Evolutionary conservation across 352 stramenopile genomes (phyloP), one percentile per base, ranked within the genome.

Genomic region (Phytophthora constricta): DNA sequence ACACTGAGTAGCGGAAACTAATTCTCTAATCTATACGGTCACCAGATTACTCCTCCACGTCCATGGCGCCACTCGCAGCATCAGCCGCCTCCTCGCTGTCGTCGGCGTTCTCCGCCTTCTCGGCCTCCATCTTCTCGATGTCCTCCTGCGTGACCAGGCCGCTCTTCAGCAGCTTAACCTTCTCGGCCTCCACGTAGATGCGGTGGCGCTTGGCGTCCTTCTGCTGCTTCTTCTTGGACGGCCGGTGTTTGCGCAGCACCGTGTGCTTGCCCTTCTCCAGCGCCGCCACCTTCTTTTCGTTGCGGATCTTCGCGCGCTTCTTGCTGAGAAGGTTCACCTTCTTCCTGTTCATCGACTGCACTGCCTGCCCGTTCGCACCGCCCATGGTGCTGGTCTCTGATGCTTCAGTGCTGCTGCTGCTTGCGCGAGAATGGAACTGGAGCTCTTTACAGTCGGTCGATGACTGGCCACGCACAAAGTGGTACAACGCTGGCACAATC

Each of bases 261-360:
- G 62, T 81, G 49, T 65, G 66, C 53, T 77, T 72, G 41, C 86
- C 86, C 62, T 92, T 82, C 60, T 90, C 62, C 34, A 87, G 34
- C 43, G 62, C 55, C 52, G 76, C 66, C 26, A 96, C 88, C 67
- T 95, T 93, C 70, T 94, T 94, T 62, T 89, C 80, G 74, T 96
- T 96, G 58, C 73, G 76, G 20, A 84, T 52, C 64, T 92, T 73
- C 7, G 76, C 72, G 54, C 88, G 86, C 76, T 96, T 96, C 79
- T 94, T 96, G 71, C 79, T 87, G 41, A 86, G 79, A 33, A 96
- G 74, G 68, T 96, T 96, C 33, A 93, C 72, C 78, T 96, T 96
- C 79, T 85, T 93, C 72, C 91, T 91, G 84, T 96, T 96, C 71
- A 87, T 88, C 5, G 74, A 79, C 64, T 88, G 85, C 57, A 87